Conservation (phyloP, 768 basidiomycete species). For the Boletus reticuloceps region DNA sequence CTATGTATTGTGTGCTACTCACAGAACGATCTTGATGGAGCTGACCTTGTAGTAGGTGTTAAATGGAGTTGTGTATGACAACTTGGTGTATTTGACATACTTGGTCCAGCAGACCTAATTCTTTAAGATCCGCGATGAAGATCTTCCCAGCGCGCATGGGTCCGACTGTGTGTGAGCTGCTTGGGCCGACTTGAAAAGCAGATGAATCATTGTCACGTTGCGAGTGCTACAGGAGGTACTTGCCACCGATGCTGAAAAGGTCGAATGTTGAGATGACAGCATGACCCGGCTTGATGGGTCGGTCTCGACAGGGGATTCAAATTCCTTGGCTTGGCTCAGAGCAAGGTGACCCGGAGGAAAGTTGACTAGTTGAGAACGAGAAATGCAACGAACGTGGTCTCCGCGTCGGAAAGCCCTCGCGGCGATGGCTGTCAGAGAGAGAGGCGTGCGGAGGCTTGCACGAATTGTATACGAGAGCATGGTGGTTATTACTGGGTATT, state of each 20-base stretch:
- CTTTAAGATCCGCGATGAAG: slow-evolving; percentile 73
- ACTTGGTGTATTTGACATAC: slow-evolving; percentile 31
- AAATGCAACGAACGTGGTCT: slow-evolving; percentile 12
- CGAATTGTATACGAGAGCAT: slow-evolving; percentile 11
- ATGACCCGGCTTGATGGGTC: slow-evolving; percentile 54
- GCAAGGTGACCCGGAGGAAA: slow-evolving; percentile 8
- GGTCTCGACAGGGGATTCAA: slow-evolving; percentile 4
- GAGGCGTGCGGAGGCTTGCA: background rate
- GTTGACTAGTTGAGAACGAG: slow-evolving; percentile 4
- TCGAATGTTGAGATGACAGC: slow-evolving; percentile 94
- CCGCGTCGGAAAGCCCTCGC: background rate
- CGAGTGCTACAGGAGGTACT: slow-evolving; percentile 19
- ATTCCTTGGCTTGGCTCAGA: background rate
- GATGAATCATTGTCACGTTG: background rate
- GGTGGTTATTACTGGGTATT: too few relatives aligned
- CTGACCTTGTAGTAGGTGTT: slow-evolving; percentile 48
- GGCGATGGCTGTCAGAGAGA: background rate
- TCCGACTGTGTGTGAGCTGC: slow-evolving; percentile 66
- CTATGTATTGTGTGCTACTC: slow-evolving; percentile 22
- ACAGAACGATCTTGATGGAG: slow-evolving; percentile 84
- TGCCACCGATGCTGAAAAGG: slow-evolving; percentile 87
- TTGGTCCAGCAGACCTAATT: slow-evolving; percentile 67
- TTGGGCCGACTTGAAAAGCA: slow-evolving; percentile 53
- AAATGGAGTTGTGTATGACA: background rate
- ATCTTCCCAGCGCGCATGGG: slow-evolving; percentile 94